Percentiles rank a stretch among this genome's conserved stretches.
phyloP scores from a whole-genome alignment of 2,329 filamentous ascomycete genomes.

The Metarhizium guizhouense region DNA sequence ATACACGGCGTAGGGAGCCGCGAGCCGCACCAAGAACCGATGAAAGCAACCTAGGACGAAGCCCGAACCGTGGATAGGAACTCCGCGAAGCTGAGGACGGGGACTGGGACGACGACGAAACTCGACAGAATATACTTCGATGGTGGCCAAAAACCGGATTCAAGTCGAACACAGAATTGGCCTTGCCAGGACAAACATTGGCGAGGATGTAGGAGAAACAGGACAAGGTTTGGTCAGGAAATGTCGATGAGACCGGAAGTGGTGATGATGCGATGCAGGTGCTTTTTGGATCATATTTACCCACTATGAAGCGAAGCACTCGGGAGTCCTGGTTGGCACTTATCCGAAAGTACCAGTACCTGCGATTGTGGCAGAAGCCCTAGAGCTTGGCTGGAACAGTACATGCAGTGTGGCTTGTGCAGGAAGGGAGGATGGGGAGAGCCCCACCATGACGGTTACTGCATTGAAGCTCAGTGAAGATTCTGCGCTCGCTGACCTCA shows the following conservation, averaged over 20 bases:
- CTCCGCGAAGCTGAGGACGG: not conserved
- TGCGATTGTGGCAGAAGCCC: not conserved
- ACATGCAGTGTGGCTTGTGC: not conserved
- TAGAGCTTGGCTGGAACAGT: not conserved
- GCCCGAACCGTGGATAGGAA: not conserved
- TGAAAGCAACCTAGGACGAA: not conserved
- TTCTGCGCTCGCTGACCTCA: too few relatives aligned
- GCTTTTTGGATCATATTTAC: not conserved
- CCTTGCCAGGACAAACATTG: not conserved
- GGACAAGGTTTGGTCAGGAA: not conserved
- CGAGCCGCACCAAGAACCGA: conserved; percentile 1
- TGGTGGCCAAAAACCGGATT: not conserved
- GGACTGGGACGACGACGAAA: not conserved
- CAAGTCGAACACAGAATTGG: not conserved
- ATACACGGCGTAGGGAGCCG: not conserved
- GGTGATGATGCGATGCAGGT: conserved; percentile 1
- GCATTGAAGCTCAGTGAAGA: too few relatives aligned
- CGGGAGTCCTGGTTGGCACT: not conserved
- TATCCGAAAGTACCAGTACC: not conserved
- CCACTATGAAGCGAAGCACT: not conserved
- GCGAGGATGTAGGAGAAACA: not conserved
- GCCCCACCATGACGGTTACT: too few relatives aligned
- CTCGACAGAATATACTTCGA: not conserved
- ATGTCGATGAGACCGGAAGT: not conserved
- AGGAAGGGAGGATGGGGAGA: not conserved